These are phyloP conservation scores for Mycena alexandri DNA, from an alignment of 768 basidiomycete genomes.

Conservation along the genomic window DNA sequence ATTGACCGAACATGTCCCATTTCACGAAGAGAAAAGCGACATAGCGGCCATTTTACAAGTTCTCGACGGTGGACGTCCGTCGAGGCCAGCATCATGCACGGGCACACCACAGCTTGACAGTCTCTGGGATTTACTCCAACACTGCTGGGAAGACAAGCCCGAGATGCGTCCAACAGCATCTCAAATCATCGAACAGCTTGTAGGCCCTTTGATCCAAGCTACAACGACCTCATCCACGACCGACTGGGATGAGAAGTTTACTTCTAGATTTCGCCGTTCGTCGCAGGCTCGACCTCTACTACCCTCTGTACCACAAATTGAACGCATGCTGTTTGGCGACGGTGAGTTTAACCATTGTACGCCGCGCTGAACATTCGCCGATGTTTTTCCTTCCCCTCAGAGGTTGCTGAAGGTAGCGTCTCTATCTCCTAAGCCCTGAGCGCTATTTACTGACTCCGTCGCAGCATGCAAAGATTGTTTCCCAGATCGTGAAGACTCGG, in stretches of 20 bases:
- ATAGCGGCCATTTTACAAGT: constrained; percentile 18
- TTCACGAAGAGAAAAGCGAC: constrained; percentile 22
- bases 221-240: not conserved
- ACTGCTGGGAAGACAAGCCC: constrained; percentile 13
- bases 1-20: constrained; percentile 22
- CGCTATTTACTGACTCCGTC: not conserved
- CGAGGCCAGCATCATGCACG: not conserved
- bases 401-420: no score
- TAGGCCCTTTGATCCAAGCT: constrained; percentile 15
- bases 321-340: constrained; percentile 10
- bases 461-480: not conserved
- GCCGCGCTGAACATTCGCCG: not conserved
- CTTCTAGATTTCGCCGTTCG: constrained; percentile 17
- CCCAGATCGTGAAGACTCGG: no score
- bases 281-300: not conserved
- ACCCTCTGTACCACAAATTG: constrained; percentile 3
- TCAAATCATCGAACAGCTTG: constrained; percentile 5
- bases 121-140: constrained; percentile 21
- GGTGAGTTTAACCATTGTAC: not conserved
- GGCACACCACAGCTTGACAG: not conserved
- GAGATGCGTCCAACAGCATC: constrained; percentile 1
- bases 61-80: constrained; percentile 7
- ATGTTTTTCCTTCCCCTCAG: no score
- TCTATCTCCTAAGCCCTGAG: not conserved
- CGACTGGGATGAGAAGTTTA: constrained; percentile 22